Evolutionary conservation across 441 rosid species (phyloP).

Genomic region (Raphanus hybrid): DNA sequence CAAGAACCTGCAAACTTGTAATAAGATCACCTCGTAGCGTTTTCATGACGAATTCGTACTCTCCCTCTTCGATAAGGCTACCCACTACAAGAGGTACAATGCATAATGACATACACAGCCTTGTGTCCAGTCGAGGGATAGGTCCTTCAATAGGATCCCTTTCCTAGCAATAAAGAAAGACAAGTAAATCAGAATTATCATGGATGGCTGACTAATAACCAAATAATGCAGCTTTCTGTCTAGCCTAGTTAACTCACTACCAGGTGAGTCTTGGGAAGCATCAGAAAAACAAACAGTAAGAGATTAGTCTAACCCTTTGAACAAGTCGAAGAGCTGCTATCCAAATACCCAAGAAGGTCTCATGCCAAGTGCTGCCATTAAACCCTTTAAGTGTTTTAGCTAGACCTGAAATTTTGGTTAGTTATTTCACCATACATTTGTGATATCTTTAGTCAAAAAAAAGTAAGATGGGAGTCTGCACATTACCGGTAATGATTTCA

Average conservation of each 20-base stretch:
- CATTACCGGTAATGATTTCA: slow-evolving; percentile 71
- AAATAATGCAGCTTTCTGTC: background rate
- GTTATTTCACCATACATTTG: slow-evolving; percentile 28
- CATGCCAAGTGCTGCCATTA: slow-evolving; percentile 71
- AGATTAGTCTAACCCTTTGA: slow-evolving; percentile 68
- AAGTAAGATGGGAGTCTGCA: slow-evolving; percentile 26
- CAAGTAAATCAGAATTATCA: slow-evolving; percentile 24
- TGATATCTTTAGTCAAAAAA: slow-evolving; percentile 19
- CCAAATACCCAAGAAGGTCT: slow-evolving; percentile 77
- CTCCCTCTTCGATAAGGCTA: slow-evolving; percentile 71
- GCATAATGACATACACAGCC: slow-evolving; percentile 70
- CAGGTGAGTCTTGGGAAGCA: no score
- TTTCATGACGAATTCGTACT: slow-evolving; percentile 42
- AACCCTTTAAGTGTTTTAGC: slow-evolving; percentile 68
- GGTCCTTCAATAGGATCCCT: slow-evolving; percentile 83
- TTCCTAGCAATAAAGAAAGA: slow-evolving; percentile 50
- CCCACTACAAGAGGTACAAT: slow-evolving; percentile 66
- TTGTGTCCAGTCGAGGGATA: slow-evolving; percentile 72
- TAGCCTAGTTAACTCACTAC: no score
- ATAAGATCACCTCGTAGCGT: slow-evolving; percentile 60
- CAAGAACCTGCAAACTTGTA: slow-evolving; percentile 67
- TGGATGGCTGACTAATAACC: no score
- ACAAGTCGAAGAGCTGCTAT: slow-evolving; percentile 80
- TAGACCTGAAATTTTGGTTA: slow-evolving; percentile 51
- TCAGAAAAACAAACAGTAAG: no score